These are phyloP conservation scores for Aureobasidium leucospermi DNA, from an alignment of 2,329 filamentous ascomycete genomes.

Conservation along the genomic window DNA sequence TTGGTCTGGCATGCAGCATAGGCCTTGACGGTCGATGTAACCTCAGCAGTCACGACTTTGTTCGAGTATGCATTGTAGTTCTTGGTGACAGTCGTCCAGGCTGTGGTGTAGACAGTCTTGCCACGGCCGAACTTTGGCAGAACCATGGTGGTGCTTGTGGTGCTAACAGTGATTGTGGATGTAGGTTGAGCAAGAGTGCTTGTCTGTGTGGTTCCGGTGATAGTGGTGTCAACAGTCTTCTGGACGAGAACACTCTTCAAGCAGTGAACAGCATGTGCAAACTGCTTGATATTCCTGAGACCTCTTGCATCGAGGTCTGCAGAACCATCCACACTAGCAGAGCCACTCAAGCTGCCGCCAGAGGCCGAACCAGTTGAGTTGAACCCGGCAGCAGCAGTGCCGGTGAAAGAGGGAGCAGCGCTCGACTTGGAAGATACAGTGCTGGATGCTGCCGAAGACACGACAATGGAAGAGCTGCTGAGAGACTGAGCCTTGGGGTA, in stretches of 20 bases:
- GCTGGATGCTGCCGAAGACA: background rate
- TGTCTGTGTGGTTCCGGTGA: slow-evolving; percentile 8
- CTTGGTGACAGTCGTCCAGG: slow-evolving; percentile 6
- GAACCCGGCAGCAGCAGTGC: background rate
- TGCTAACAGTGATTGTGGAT: slow-evolving; percentile 11
- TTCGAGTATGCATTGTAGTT: slow-evolving; percentile 11
- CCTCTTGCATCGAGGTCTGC: background rate
- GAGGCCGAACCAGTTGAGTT: background rate
- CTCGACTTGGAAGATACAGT: background rate
- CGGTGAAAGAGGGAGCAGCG: background rate
- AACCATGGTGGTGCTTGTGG: slow-evolving; percentile 4
- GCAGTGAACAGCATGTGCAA: slow-evolving; percentile 4
- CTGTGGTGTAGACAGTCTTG: slow-evolving; percentile 7
- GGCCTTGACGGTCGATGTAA: slow-evolving; percentile 13
- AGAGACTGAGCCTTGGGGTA: background rate
- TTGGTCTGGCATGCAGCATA: slow-evolving; percentile 15
- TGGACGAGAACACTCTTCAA: slow-evolving; percentile 10
- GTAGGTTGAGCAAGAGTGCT: slow-evolving; percentile 8
- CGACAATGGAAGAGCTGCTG: background rate
- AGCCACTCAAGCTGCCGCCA: background rate
- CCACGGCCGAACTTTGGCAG: background rate
- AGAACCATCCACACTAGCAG: background rate
- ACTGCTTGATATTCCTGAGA: background rate
- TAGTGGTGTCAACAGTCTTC: background rate
- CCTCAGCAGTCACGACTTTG: background rate